Evolutionary conservation across 2,329 filamentous ascomycete species (phyloP).

Genomic region (Diaporthe sp.): DNA sequence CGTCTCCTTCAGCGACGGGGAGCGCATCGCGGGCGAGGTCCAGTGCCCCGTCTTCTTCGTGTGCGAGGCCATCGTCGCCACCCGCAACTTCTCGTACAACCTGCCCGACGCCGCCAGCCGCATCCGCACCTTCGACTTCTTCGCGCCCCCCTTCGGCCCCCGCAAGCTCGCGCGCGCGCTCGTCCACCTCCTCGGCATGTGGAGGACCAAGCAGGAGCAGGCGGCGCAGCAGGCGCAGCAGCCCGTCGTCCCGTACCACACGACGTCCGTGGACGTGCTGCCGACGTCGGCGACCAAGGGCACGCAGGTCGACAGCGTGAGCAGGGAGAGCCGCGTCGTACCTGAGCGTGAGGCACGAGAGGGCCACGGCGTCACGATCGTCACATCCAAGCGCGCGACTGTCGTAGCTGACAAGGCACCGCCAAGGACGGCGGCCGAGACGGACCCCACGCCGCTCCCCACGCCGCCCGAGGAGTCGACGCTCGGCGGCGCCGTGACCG

Average conservation of each 20-base stretch:
- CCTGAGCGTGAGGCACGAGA: background rate
- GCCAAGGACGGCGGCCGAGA: background rate
- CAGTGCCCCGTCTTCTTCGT: conserved; percentile 48
- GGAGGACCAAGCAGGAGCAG: conserved; percentile 35
- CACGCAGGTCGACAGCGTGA: background rate
- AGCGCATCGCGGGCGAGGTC: conserved; percentile 28
- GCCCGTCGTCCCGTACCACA: background rate
- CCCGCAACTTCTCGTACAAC: conserved; percentile 44
- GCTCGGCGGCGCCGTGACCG: conserved; percentile 4
- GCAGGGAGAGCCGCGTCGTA: background rate
- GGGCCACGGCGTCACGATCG: conserved; percentile 8
- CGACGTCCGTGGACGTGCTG: conserved; percentile 1
- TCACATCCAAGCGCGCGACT: conserved; percentile 2
- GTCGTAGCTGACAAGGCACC: background rate
- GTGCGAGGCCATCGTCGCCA: conserved; percentile 50
- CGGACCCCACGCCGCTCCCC: conserved; percentile 19
- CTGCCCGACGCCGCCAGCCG: conserved; percentile 42
- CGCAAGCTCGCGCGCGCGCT: conserved; percentile 54
- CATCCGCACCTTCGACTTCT: conserved; percentile 51
- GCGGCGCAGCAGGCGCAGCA: background rate
- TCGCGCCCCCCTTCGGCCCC: conserved; percentile 56
- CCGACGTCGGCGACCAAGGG: conserved; percentile 13
- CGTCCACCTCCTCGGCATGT: conserved; percentile 40
- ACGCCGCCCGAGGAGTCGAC: conserved; percentile 33
- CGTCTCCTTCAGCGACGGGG: conserved; percentile 31